Conservation (phyloP, 2,329 filamentous ascomycete species). For the Xylaria sp. region DNA sequence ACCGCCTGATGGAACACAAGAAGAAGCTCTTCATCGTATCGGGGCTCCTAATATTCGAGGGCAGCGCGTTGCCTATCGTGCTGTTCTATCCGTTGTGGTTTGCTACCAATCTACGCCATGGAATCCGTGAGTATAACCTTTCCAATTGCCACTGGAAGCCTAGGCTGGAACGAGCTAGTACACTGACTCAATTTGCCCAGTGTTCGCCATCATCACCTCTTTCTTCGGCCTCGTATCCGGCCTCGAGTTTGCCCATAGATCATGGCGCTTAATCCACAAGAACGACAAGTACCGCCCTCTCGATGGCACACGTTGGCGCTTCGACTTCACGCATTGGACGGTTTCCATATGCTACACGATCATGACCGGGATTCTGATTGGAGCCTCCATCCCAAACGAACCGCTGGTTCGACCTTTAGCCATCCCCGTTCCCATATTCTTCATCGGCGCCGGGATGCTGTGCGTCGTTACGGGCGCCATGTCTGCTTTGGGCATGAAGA, state of each 20-base stretch:
- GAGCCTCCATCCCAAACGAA: conserved; percentile 62
- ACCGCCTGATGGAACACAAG: conserved; percentile 52
- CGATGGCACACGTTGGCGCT: conserved; percentile 61
- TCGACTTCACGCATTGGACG: conserved; percentile 61
- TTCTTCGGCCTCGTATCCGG: conserved; percentile 67
- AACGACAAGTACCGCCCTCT: conserved; percentile 62
- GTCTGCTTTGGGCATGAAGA: conserved; percentile 50
- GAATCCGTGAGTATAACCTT: conserved; percentile 50
- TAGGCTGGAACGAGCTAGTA: background rate
- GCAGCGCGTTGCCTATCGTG: conserved; percentile 61
- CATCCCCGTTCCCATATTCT: conserved; percentile 63
- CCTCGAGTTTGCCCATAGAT: conserved; percentile 62
- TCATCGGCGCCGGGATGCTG: conserved; percentile 59
- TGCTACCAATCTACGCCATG: conserved; percentile 50
- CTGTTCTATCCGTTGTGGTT: conserved; percentile 64
- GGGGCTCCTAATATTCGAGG: conserved; percentile 60
- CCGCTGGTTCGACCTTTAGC: conserved; percentile 62
- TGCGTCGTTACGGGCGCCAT: conserved; percentile 56
- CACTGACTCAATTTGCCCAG: conserved; percentile 37
- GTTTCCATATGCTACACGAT: conserved; percentile 60
- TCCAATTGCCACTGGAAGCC: background rate
- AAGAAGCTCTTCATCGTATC: conserved; percentile 59
- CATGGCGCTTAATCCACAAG: conserved; percentile 60
- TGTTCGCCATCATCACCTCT: conserved; percentile 65
- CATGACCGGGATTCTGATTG: conserved; percentile 62